Conservation (phyloP, 202 grass and related monocot species). For the Carex sylvatica region DNA sequence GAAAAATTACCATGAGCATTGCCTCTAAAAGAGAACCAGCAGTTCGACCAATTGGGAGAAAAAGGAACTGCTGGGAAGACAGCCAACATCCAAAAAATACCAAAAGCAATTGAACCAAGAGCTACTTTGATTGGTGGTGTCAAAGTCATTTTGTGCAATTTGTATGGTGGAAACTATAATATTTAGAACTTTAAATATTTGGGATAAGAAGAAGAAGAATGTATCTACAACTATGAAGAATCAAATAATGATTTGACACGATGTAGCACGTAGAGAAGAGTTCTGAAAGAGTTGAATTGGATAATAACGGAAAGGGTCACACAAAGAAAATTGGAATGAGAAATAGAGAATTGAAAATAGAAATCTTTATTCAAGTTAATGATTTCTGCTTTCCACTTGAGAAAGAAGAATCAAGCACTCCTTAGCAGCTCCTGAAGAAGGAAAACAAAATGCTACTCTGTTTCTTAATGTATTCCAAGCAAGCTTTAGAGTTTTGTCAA, state of each 20-base stretch:
- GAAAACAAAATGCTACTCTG: background rate
- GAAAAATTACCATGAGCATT: conserved; percentile 96
- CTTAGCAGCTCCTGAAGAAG: background rate
- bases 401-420: conserved; percentile 8
- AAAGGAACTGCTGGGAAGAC: conserved; percentile 92
- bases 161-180: conserved; percentile 14
- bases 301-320: background rate
- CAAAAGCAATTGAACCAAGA: conserved; percentile 84
- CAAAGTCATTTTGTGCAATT: conserved; percentile 65
- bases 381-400: background rate
- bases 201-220: conserved; percentile 18
- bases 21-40: conserved; percentile 91
- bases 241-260: background rate
- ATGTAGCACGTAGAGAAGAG: background rate
- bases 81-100: conserved; percentile 91
- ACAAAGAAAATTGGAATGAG: background rate
- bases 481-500: no score
- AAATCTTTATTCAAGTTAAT: background rate
- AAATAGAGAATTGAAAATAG: background rate
- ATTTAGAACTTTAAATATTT: background rate
- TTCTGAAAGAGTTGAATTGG: background rate
- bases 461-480: no score
- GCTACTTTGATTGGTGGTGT: conserved; percentile 75
- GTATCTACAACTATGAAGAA: conserved; percentile 8
- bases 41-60: conserved; percentile 89